These are phyloP conservation scores for Rubia peregrina DNA, from an alignment of 305 asterid species.

Conservation along the genomic window DNA sequence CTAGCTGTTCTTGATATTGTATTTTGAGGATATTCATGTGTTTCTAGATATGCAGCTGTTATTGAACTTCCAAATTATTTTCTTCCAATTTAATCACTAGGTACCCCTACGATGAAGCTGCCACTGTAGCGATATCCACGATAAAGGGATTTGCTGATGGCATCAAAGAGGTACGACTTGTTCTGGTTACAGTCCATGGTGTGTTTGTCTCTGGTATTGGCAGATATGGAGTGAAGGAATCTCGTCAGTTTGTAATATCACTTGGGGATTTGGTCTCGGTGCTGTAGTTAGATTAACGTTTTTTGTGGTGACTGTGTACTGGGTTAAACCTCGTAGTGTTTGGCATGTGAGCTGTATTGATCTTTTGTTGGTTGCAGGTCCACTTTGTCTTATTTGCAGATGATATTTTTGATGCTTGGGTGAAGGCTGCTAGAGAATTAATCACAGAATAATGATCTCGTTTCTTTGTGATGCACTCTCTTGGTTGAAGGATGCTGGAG, in stretches of 20 bases:
- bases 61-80: not conserved
- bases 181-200: not conserved
- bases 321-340: not conserved
- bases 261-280: not conserved
- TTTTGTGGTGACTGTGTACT: not conserved
- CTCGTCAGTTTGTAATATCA: not conserved
- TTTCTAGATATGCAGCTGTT: not conserved
- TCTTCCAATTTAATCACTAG: constrained; percentile 26
- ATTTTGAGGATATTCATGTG: not conserved
- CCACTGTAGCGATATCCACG: constrained; percentile 73
- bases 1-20: not conserved
- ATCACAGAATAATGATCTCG: constrained; percentile 32
- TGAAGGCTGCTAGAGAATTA: constrained; percentile 51
- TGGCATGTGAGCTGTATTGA: too few relatives aligned
- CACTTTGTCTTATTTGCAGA: constrained; percentile 77
- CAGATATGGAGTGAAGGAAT: not conserved
- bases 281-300: not conserved
- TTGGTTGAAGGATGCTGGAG: too few relatives aligned
- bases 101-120: constrained; percentile 82
- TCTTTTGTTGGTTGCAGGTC: constrained; percentile 16
- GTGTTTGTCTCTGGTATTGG: not conserved
- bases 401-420: constrained; percentile 72
- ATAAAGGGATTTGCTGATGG: constrained; percentile 51
- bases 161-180: constrained; percentile 61
- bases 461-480: not conserved